Evolutionary conservation across 441 rosid species (phyloP).

Genomic region (Rhodomyrtus psidioides): DNA sequence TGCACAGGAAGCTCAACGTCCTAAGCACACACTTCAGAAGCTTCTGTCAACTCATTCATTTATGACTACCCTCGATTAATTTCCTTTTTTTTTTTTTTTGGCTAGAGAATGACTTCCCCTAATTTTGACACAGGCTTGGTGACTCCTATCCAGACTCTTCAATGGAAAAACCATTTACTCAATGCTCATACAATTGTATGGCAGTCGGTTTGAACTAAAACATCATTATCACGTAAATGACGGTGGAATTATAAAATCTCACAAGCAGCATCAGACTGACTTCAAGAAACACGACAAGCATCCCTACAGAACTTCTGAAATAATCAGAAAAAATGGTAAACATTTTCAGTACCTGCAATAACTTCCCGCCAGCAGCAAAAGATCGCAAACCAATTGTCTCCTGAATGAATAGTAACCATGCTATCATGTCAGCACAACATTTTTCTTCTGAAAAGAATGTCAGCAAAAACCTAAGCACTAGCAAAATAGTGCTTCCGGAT

Average conservation of each 20-base stretch:
- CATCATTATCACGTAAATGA: neutral
- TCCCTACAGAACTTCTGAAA: neutral
- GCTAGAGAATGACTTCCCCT: neutral
- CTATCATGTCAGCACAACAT: slow-evolving; percentile 3
- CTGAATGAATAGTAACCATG: slow-evolving; percentile 27
- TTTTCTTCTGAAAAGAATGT: neutral
- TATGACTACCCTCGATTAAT: neutral
- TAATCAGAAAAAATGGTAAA: neutral
- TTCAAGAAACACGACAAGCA: neutral
- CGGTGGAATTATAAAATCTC: neutral
- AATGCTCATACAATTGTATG: neutral
- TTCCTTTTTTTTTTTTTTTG: neutral
- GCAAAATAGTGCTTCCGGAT: neutral
- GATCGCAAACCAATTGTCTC: slow-evolving; percentile 93
- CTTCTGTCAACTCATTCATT: neutral
- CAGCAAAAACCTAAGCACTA: neutral
- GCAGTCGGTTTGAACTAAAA: neutral
- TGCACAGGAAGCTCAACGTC: neutral
- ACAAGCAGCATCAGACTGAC: neutral
- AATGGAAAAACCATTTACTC: neutral
- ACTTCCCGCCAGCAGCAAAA: slow-evolving; percentile 98
- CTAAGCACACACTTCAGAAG: neutral
- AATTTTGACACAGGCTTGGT: neutral
- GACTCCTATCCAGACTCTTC: neutral
- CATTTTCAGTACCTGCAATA: slow-evolving; percentile 65